Percentiles rank a stretch among this genome's conserved stretches.
Evolutionary conservation across 495 filamentous ascomycete species (phyloP).

Genomic region (Aspergillus steynii): DNA sequence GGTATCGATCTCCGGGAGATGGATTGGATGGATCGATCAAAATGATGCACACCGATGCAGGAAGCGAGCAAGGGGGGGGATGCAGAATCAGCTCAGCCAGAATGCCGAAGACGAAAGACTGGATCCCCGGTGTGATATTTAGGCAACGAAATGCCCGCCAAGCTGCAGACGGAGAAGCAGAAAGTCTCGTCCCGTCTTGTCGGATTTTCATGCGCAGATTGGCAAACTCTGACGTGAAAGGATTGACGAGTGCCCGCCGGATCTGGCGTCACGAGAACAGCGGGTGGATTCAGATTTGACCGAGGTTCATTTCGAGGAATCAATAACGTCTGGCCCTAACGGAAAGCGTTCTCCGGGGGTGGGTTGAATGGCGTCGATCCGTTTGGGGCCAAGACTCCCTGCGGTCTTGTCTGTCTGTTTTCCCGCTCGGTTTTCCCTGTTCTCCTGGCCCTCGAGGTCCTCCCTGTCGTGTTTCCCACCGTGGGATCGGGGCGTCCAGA

Average conservation of each 20-base stretch:
- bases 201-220: neutral
- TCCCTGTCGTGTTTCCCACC: neutral
- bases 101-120: neutral
- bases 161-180: neutral
- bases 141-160: neutral
- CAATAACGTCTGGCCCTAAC: slow-evolving; percentile 4
- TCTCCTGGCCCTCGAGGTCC: no score
- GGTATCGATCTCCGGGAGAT: neutral
- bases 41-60: neutral
- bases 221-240: neutral
- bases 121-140: slow-evolving; percentile 1
- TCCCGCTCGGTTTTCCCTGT: neutral
- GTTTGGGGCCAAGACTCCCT: slow-evolving; percentile 5
- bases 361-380: slow-evolving; percentile 9
- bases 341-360: slow-evolving; percentile 23
- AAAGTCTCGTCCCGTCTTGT: slow-evolving; percentile 3
- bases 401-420: neutral
- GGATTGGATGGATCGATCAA: neutral
- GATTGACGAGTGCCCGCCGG: neutral
- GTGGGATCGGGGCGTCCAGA: neutral
- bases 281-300: slow-evolving; percentile 1
- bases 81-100: neutral
- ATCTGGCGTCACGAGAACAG: neutral
- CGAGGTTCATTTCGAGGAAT: neutral
- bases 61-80: neutral